Evolutionary conservation across 1,284 basidiomycete species (phyloP).

Genomic region (Cystobasidium sp.): DNA sequence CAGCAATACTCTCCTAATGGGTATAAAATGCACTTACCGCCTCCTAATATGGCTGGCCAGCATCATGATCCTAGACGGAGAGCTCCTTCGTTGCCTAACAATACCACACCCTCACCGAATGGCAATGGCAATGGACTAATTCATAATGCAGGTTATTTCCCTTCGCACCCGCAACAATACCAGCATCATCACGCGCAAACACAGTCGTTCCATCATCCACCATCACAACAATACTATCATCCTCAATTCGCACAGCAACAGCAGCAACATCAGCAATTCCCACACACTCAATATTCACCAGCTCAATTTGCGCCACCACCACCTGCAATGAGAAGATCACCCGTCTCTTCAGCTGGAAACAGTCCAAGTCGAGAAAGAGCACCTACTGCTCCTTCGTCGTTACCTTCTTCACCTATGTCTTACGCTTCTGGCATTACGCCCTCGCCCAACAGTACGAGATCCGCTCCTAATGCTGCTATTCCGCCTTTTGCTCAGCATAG

Average conservation of each 20-base stretch:
- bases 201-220: neutral
- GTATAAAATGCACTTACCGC: neutral
- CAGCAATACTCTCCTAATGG: slow-evolving; percentile 1
- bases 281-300: slow-evolving; percentile 2
- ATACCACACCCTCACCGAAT: neutral
- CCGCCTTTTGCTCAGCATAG: neutral
- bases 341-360: neutral
- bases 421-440: neutral
- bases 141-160: neutral
- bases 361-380: slow-evolving; percentile 23
- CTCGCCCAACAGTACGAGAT: neutral
- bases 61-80: slow-evolving; percentile 38
- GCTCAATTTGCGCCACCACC: neutral
- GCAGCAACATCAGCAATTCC: slow-evolving; percentile 5
- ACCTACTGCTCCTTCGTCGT: slow-evolving; percentile 24
- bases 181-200: neutral
- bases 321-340: slow-evolving; percentile 16
- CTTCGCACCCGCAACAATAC: slow-evolving; percentile 22
- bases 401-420: slow-evolving; percentile 14
- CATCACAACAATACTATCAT: slow-evolving; percentile 18
- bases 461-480: neutral
- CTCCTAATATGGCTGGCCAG: neutral
- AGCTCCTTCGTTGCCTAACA: slow-evolving; percentile 29
- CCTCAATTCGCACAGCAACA: slow-evolving; percentile 25
- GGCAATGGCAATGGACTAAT: neutral